Evolutionary conservation across 805 yeast species (phyloP).

Genomic region (Saturnispora quitensis): DNA sequence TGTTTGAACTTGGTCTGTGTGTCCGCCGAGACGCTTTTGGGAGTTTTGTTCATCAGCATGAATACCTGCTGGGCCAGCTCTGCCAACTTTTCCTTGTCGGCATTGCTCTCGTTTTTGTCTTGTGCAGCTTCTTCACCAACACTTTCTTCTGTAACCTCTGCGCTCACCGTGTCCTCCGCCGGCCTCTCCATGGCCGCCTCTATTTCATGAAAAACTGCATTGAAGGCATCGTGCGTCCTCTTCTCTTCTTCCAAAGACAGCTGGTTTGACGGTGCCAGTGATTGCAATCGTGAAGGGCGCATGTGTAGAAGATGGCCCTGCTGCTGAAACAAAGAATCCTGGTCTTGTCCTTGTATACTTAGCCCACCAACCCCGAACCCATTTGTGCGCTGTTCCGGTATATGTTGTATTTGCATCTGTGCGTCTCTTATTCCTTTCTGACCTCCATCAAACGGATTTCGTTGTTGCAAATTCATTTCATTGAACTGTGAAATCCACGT

Average conservation of each 20-base stretch:
- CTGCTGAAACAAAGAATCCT: constrained; percentile 9
- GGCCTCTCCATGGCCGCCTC: not conserved
- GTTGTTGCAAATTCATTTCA: constrained; percentile 1
- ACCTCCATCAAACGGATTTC: not conserved
- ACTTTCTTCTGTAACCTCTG: not conserved
- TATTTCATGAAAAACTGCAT: not conserved
- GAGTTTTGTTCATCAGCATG: constrained; percentile 29
- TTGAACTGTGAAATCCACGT: constrained; percentile 5
- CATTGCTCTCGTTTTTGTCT: not conserved
- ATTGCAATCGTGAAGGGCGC: not conserved
- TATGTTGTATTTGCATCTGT: not conserved
- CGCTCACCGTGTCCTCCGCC: not conserved
- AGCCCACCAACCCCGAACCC: not conserved
- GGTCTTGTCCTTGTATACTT: not conserved
- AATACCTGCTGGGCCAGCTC: constrained; percentile 32
- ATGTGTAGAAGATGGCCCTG: not conserved
- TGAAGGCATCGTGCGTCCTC: constrained; percentile 17
- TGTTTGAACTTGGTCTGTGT: constrained; percentile 31
- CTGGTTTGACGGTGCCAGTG: not conserved
- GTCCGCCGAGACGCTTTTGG: constrained; percentile 19
- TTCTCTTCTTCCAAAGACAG: constrained; percentile 4
- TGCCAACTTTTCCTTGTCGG: constrained; percentile 30
- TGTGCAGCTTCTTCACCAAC: not conserved
- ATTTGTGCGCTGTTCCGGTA: not conserved
- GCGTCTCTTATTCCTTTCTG: not conserved